Conservation (phyloP, 2,329 filamentous ascomycete genomes). For the Bisporella sp. region DNA sequence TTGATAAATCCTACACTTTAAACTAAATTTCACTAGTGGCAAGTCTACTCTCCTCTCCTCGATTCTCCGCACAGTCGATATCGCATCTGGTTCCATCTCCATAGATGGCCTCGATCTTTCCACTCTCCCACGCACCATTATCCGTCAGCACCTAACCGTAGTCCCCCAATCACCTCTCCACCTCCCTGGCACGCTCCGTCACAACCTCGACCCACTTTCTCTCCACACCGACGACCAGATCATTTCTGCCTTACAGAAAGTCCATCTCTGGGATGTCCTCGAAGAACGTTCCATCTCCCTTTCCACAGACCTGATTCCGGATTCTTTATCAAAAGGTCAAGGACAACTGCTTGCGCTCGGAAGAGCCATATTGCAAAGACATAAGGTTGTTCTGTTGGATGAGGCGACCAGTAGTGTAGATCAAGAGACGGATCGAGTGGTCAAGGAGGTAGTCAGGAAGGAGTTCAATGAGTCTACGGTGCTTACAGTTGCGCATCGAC, state of each 20-base stretch:
- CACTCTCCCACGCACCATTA: constrained; percentile 76
- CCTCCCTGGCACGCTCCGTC: constrained; percentile 81
- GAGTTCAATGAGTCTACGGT: constrained; percentile 70
- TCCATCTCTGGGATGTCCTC: constrained; percentile 37
- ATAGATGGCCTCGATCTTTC: constrained; percentile 86
- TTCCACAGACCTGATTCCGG: not conserved
- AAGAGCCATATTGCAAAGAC: constrained; percentile 3
- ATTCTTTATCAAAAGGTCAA: constrained; percentile 7
- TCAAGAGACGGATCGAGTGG: constrained; percentile 45
- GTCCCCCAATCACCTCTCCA: constrained; percentile 91
- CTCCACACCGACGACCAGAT: constrained; percentile 80
- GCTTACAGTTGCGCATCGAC: constrained; percentile 83
- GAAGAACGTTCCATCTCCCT: constrained; percentile 25
- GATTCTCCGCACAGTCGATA: constrained; percentile 83
- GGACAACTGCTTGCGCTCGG: constrained; percentile 25
- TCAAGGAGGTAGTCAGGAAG: constrained; percentile 46
- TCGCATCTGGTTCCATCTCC: constrained; percentile 75
- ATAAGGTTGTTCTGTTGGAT: constrained; percentile 24
- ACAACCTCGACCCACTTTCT: constrained; percentile 82
- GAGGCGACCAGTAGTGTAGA: constrained; percentile 46
- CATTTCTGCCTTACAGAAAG: constrained; percentile 72
- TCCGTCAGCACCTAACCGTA: constrained; percentile 86
- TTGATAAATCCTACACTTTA: constrained; percentile 25
- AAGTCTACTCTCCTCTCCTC: constrained; percentile 89
- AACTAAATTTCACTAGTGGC: constrained; percentile 36